Evolutionary conservation across 345 rosid species (phyloP).

Genomic region (Acer yangbiense): DNA sequence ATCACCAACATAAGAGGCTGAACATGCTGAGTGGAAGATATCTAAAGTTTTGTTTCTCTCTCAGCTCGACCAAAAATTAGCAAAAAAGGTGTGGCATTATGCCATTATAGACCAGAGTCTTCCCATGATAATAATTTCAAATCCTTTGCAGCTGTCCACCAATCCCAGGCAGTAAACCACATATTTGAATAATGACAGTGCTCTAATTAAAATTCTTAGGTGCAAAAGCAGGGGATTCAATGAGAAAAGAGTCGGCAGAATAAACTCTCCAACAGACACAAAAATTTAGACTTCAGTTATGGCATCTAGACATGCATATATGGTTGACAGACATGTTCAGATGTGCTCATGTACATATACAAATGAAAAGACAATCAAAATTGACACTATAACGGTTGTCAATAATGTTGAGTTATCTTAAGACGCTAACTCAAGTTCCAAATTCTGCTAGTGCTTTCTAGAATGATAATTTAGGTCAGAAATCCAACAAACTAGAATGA

Average conservation of each 20-base stretch:
- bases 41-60: not conserved
- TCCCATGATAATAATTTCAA: not conserved
- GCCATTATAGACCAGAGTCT: not conserved
- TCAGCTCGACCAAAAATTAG: not conserved
- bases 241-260: not conserved
- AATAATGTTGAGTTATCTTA: not conserved
- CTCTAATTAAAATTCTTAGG: not conserved
- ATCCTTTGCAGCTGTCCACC: not conserved
- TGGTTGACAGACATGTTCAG: not conserved
- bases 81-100: not conserved
- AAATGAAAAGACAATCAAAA: not conserved
- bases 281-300: not conserved
- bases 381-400: not conserved
- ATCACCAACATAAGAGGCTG: not conserved
- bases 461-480: not conserved
- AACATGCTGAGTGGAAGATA: not conserved
- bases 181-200: not conserved
- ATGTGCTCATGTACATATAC: not conserved
- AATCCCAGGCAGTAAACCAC: conserved; percentile 1
- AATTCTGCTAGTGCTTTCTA: not conserved
- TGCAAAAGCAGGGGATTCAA: not conserved
- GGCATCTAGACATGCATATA: not conserved
- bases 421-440: not conserved
- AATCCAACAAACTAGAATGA: not conserved
- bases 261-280: not conserved